These are phyloP conservation scores for Dendrocalamus latiflorus DNA, from an alignment of 202 grass and related monocot species.

Conservation along the genomic window DNA sequence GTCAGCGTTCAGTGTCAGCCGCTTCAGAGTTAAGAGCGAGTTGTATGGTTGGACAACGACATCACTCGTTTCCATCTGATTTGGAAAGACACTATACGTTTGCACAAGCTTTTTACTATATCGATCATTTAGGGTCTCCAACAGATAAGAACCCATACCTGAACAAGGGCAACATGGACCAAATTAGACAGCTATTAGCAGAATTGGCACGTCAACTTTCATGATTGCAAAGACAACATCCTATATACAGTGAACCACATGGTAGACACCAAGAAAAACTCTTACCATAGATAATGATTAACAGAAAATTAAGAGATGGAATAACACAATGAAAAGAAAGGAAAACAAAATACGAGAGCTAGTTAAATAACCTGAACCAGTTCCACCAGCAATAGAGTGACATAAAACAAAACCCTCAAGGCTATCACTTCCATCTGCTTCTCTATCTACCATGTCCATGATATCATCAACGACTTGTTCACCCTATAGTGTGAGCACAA, in stretches of 20 bases:
- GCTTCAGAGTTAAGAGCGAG: constrained; percentile 89
- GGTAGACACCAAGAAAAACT: not conserved
- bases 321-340: constrained; percentile 1
- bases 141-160: constrained; percentile 99
- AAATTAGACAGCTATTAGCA: not conserved
- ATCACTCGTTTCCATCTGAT: constrained; percentile 98
- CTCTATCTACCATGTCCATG: constrained; percentile 99
- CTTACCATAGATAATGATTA: not conserved
- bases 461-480: constrained; percentile 99
- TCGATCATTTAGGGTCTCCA: constrained; percentile 97
- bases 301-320: not conserved
- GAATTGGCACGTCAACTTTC: not conserved
- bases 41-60: constrained; percentile 99
- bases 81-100: constrained; percentile 97
- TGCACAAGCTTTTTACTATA: constrained; percentile 99
- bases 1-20: constrained; percentile 81
- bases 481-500: constrained; percentile 43
- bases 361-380: constrained; percentile 75
- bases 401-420: constrained; percentile 96
- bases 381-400: constrained; percentile 97
- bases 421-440: constrained; percentile 99
- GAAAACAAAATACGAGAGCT: not conserved
- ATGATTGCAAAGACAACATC: not conserved
- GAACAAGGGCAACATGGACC: constrained; percentile 16
- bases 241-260: not conserved